Conservation (phyloP, 139 green algal genomes). For the Medakamo hakoo region DNA sequence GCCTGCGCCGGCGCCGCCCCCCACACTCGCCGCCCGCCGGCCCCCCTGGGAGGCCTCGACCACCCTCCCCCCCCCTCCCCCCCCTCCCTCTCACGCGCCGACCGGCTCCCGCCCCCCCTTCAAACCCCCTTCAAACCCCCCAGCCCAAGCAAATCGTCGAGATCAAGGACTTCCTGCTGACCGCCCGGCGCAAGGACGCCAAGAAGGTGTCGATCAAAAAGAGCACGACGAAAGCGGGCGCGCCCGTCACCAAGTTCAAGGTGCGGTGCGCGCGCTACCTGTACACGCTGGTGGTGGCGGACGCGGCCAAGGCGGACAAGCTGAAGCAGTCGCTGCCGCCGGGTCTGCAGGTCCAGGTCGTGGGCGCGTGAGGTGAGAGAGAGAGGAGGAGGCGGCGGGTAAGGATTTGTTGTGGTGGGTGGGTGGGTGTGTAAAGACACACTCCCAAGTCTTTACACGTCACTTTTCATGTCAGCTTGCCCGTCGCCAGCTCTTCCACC, state of each 20-base stretch:
- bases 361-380: neutral
- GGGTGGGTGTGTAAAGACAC: neutral
- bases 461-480: neutral
- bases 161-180: conserved; percentile 99
- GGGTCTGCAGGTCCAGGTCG: conserved; percentile 47
- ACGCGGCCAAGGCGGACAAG: conserved; percentile 98
- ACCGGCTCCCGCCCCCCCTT: no score
- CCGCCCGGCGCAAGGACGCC: conserved; percentile 90
- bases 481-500: conserved; percentile 15
- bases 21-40: no score
- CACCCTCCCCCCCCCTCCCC: neutral
- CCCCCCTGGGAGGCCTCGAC: neutral
- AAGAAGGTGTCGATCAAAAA: conserved; percentile 97
- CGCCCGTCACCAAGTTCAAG: conserved; percentile 95
- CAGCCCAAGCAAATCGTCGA: conserved; percentile 97
- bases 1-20: no score
- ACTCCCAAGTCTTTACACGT: no score
- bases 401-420: conserved; percentile 18
- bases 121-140: no score
- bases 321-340: conserved; percentile 98
- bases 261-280: conserved; percentile 94
- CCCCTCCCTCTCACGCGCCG: no score
- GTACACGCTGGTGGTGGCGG: conserved; percentile 94
- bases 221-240: conserved; percentile 15
- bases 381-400: neutral